Evolutionary conservation across 83 land plant species (phyloP).

Genomic region (Larix sibirica): DNA sequence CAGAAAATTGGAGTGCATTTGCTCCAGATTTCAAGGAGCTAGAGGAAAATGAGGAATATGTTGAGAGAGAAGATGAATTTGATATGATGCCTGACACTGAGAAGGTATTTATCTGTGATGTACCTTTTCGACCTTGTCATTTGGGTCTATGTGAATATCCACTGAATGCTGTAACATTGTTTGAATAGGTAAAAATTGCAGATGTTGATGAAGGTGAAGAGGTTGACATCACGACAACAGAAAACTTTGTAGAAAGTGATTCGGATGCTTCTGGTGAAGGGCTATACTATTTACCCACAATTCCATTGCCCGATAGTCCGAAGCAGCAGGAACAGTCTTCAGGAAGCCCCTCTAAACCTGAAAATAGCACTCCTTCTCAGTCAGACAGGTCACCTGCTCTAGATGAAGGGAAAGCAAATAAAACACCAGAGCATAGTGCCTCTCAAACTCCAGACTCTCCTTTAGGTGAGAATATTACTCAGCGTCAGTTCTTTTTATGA

Average conservation of each 20-base stretch:
- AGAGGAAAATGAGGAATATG: slow-evolving; percentile 97
- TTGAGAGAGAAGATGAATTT: slow-evolving; percentile 97
- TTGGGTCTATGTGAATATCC: not conserved
- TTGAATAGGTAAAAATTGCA: slow-evolving; percentile 73
- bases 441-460: slow-evolving; percentile 11
- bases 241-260: slow-evolving; percentile 84
- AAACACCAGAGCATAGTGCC: slow-evolving; percentile 4
- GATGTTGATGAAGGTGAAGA: slow-evolving; percentile 83
- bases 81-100: slow-evolving; percentile 88
- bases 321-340: slow-evolving; percentile 58
- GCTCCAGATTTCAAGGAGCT: slow-evolving; percentile 98
- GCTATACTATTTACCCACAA: slow-evolving; percentile 78
- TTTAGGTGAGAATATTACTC: not conserved
- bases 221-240: slow-evolving; percentile 84
- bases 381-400: slow-evolving; percentile 26
- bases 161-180: slow-evolving; percentile 14
- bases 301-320: slow-evolving; percentile 80
- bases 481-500: not conserved
- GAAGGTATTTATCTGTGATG: slow-evolving; percentile 45
- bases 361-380: slow-evolving; percentile 51
- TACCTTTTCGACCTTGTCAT: not conserved
- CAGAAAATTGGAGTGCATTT: slow-evolving; percentile 99
- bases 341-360: slow-evolving; percentile 47
- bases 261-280: slow-evolving; percentile 90
- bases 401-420: slow-evolving; percentile 15